These are phyloP conservation scores for Pythium grandisporangium DNA, from an alignment of 352 stramenopile genomes.

Conservation along the genomic window DNA sequence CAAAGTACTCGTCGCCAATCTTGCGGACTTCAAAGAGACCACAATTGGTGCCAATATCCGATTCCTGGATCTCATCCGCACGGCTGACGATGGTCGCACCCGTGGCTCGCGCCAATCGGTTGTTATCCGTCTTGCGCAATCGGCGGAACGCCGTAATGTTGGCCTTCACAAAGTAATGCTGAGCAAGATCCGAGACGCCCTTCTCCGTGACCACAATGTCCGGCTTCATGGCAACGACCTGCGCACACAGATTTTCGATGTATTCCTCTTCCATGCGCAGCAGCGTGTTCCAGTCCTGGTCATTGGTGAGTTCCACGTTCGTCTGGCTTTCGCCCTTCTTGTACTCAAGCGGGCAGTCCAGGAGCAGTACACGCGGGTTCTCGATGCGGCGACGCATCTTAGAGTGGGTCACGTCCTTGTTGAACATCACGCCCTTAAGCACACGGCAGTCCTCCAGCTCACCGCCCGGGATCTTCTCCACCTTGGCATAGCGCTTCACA, in stretches of 20 bases:
- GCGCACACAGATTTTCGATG: slow-evolving; percentile 98
- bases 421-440: slow-evolving; percentile 99
- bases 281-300: slow-evolving; percentile 98
- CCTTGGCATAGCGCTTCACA: slow-evolving; percentile 99
- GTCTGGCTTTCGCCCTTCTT: slow-evolving; percentile 98
- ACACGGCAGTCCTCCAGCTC: slow-evolving; percentile 93
- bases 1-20: slow-evolving; percentile 95
- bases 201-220: slow-evolving; percentile 99
- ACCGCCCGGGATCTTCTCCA: slow-evolving; percentile 99
- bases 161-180: slow-evolving; percentile 99
- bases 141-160: slow-evolving; percentile 98
- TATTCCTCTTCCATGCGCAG: slow-evolving; percentile 99
- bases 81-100: slow-evolving; percentile 98
- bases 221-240: slow-evolving; percentile 98
- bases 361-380: slow-evolving; percentile 96
- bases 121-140: slow-evolving; percentile 99
- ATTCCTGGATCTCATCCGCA: slow-evolving; percentile 98
- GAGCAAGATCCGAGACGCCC: slow-evolving; percentile 97
- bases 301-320: slow-evolving; percentile 98
- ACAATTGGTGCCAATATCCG: slow-evolving; percentile 97
- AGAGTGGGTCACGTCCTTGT: slow-evolving; percentile 99
- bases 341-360: slow-evolving; percentile 99
- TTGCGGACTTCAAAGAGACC: slow-evolving; percentile 97
- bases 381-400: slow-evolving; percentile 99
- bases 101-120: slow-evolving; percentile 94